Evolutionary conservation across 306 rosid genomes (phyloP), one percentile per base, ranked within the genome.

Genomic region (Fagus crenata): DNA sequence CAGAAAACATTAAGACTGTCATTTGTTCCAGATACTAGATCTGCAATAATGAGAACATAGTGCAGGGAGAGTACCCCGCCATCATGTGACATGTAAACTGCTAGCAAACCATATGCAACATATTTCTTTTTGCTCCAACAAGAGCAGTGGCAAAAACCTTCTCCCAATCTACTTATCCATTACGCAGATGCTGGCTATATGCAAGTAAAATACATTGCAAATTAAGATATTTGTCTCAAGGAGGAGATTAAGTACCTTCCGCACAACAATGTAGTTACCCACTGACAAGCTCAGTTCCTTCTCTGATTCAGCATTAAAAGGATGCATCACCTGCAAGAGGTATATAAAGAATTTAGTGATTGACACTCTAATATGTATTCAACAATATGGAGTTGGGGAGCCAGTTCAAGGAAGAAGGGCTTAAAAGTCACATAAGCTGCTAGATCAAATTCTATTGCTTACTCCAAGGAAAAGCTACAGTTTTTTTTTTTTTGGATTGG

Each of bases 201-300:
- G 43, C 69, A 64, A 64, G 40, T 60, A 32, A 46, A 46, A 9
- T 2, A 35, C 6, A 1, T 33, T 1, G 13, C 69, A 14, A 35
- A 82, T 13, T 31, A 63, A 53, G 71, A 67, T 54, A 41, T 43
- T 39, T 59, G 79, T 67, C 56, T 71, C 51, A 13, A 14, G 2
- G 14, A 64, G 60, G 78, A 84, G 64, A 75, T 59, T 49, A 58
- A 83, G 77, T 55, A 77, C 99, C 97, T 90, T 92, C 75, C 99
- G 87, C 81, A 95, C 99, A 22, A 95, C 97, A 53, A 95, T 78
- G 60, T 80, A 95, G 72, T 95, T 97, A 67, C 99, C 99, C 74
- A 86, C 91, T 28, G 96, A 85, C 87, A 95, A 88, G 86, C 90
- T 88, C 77, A 95, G 87, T 72, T 95, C 99, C 83, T 95, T 95